A percentile compares a stretch with the other conserved stretches of the same genome.
Evolutionary conservation across 1,139 yeast species (phyloP).

Genomic region (Schizosaccharomyces versatilis): DNA sequence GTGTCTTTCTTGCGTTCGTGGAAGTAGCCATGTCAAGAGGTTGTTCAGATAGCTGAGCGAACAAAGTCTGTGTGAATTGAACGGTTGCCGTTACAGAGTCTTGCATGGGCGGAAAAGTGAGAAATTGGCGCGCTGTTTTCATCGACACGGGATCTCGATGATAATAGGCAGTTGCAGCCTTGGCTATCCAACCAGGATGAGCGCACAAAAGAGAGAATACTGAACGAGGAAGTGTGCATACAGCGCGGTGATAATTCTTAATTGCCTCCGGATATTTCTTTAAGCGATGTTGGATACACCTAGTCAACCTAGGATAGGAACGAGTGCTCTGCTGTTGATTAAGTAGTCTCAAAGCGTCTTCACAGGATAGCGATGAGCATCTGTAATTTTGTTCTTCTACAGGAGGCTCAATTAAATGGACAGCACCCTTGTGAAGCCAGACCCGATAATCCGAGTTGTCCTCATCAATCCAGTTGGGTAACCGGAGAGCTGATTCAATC

Average conservation of each 20-base stretch:
- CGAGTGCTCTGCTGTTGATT: background rate
- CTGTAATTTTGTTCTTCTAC: slow-evolving; percentile 1
- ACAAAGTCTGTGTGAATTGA: slow-evolving; percentile 14
- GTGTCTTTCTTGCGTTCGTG: background rate
- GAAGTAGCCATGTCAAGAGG: background rate
- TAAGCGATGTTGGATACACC: slow-evolving; percentile 11
- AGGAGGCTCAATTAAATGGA: slow-evolving; percentile 14
- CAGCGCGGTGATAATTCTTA: slow-evolving; percentile 11
- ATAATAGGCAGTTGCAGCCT: slow-evolving; percentile 13
- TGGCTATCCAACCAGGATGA: slow-evolving; percentile 11
- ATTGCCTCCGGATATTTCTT: slow-evolving; percentile 12
- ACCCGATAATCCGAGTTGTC: slow-evolving; percentile 23
- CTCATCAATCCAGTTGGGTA: slow-evolving; percentile 28
- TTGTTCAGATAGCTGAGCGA: slow-evolving; percentile 13
- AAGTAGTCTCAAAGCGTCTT: slow-evolving; percentile 10
- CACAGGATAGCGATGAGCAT: slow-evolving; percentile 3
- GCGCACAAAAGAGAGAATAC: slow-evolving; percentile 12
- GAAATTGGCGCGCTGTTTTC: slow-evolving; percentile 8
- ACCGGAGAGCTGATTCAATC: slow-evolving; percentile 26
- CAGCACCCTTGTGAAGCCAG: slow-evolving; percentile 16
- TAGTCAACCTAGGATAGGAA: slow-evolving; percentile 2
- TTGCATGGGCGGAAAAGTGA: slow-evolving; percentile 8
- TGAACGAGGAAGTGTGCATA: slow-evolving; percentile 11
- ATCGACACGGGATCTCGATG: slow-evolving; percentile 12
- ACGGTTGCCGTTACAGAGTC: slow-evolving; percentile 15